Evolutionary conservation across 805 yeast species (phyloP), one percentile per base, ranked within the genome.

Genomic region (Ogataea trehalophila): DNA sequence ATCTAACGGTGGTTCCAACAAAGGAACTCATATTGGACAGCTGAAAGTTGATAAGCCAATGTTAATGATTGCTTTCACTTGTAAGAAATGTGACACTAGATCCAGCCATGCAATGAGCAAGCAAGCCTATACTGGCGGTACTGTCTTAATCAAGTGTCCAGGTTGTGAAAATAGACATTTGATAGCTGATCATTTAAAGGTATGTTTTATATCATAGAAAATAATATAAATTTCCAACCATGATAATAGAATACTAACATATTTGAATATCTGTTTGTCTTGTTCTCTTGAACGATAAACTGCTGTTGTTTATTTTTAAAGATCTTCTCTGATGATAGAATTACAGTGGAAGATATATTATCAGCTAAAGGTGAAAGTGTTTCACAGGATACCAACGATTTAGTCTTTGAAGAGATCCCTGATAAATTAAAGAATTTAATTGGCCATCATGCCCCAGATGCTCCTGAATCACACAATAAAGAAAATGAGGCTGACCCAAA

Each of bases 61-160:
- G 64, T 71, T 87, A 52, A 85, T 89, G 85, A 76, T 92, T 20
- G 92, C 96, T 0, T 91, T 92, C 69, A 92, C 97, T 0, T 92
- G 98, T 68, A 92, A 90, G 63, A 80, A 81, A 54, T 92, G 98
- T 67, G 75, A 80, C 41, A 79, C 85, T 3, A 72, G 97, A 47
- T 89, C 97, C 0, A 81, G 90, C 4, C 98, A 92, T 61, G 76
- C 84, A n/a, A 85, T 92, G 60, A 85, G 96, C 6, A 91, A 91
- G 56, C 98, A 92, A 67, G 91, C 97, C 0, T 92, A 92, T 63
- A 79, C 84, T 14, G 70, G 74, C 9, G 98, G 98, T 1, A 83
- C 96, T 0, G 96, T 92, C 3, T 69, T 89, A 43, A 85, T 92
- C 22, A 89, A 88, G 59, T 92, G 98, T 63, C 98, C 98, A 0